phyloP scores from a whole-genome alignment of 2,329 filamentous ascomycete genomes.

The Coniochaeta sp. region DNA sequence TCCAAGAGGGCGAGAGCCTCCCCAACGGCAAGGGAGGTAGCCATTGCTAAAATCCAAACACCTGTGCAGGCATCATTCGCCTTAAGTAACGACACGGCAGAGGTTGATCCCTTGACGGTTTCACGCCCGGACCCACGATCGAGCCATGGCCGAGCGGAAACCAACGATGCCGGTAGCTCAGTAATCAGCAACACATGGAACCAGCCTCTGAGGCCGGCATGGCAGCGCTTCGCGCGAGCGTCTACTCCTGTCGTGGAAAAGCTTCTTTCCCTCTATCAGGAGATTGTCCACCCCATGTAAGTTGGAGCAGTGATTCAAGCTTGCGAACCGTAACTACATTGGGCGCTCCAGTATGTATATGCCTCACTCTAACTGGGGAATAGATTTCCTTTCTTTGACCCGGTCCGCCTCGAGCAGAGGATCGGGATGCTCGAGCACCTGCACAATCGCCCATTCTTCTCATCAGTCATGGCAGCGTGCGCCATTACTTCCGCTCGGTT shows the following conservation, averaged over 20 bases:
- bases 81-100: background rate
- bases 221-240: constrained; percentile 12
- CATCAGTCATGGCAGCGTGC: constrained; percentile 16
- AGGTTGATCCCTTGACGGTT: background rate
- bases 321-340: background rate
- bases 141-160: background rate
- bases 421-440: constrained; percentile 13
- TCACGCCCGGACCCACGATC: background rate
- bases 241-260: constrained; percentile 12
- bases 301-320: background rate
- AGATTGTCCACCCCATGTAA: constrained; percentile 16
- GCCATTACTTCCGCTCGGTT: constrained; percentile 14
- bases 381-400: constrained; percentile 17
- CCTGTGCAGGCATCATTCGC: background rate
- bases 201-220: constrained; percentile 11
- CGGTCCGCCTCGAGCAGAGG: constrained; percentile 9
- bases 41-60: background rate
- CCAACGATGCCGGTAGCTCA: constrained; percentile 5
- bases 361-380: background rate
- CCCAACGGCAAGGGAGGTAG: constrained; percentile 1
- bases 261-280: constrained; percentile 11
- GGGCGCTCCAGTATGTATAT: background rate
- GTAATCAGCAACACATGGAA: background rate
- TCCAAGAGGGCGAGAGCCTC: constrained; percentile 3
- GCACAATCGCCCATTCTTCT: constrained; percentile 17